Conservation (phyloP, 129 eudicot species). For the Dittrichia graveolens region DNA sequence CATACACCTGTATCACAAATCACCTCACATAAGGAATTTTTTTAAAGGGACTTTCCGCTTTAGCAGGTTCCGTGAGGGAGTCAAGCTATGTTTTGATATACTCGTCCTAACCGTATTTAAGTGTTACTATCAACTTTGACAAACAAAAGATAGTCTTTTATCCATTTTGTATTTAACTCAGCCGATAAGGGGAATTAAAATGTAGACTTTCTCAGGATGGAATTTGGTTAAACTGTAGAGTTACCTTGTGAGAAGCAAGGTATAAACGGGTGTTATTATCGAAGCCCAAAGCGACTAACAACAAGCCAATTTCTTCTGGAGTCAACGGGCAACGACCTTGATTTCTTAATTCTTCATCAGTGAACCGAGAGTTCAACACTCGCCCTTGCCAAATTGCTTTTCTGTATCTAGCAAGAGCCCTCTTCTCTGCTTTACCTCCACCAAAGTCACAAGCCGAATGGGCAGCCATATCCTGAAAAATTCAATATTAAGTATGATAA, state of each 20-base stretch:
- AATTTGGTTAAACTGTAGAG: background rate
- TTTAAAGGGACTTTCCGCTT: too few relatives aligned
- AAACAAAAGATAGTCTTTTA: too few relatives aligned
- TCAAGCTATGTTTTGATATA: too few relatives aligned
- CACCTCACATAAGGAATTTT: background rate
- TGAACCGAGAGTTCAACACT: conserved; percentile 83
- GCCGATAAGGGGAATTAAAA: conserved; percentile 2
- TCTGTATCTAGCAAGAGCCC: conserved; percentile 88
- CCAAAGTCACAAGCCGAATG: conserved; percentile 99
- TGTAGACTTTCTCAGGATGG: background rate
- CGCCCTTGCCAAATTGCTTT: conserved; percentile 91
- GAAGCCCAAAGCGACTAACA: conserved; percentile 82
- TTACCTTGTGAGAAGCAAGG: conserved; percentile 98
- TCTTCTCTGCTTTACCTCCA: conserved; percentile 92
- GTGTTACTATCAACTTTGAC: too few relatives aligned
- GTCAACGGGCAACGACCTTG: conserved; percentile 98
- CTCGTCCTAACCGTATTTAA: too few relatives aligned
- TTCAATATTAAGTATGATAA: background rate
- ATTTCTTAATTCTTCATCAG: conserved; percentile 81
- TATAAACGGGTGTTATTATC: conserved; percentile 81
- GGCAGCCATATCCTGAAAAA: conserved; percentile 93
- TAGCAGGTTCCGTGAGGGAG: too few relatives aligned
- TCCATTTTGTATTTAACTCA: background rate
- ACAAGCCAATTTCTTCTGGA: conserved; percentile 93
- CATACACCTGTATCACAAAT: conserved; percentile 63